Evolutionary conservation across 495 filamentous ascomycete genomes (phyloP), one percentile per base, ranked within the genome.

Genomic region (Delitschia confertaspora): DNA sequence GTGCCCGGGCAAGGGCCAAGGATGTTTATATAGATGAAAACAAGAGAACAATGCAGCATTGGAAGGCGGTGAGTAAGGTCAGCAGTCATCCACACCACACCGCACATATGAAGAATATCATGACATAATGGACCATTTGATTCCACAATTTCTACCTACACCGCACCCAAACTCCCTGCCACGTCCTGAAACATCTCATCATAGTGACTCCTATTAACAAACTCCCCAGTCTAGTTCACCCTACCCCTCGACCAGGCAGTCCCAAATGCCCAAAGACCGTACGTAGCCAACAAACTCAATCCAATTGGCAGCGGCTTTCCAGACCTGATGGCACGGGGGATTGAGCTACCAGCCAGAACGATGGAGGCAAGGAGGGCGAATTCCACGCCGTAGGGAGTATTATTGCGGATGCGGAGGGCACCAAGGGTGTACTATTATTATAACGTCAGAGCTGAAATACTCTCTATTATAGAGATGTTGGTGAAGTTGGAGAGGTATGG

Each of bases 261-360:
- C 27, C 79, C 79, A 54, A 79, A 84, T 9, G 68, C 73, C 47
- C 60, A 67, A 46, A 83, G 51, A 10, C 80, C 80, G 56, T 69
- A 74, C 19, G 68, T 33, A 4, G 79, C 78, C 43, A 83, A 49
- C 36, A 82, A 37, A 55, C 82, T 85, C 59, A 95, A 62, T 14
- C 76, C 74, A 36, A 78, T 63, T 9, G 88, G 88, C 46, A 95
- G 71, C 2, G 81, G 76, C 73, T 93, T 93, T 52, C 52, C 49
- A 35, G 78, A 73, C 64, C 76, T 79, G 41, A 96, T 75, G 6
- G 86, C 93, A 32, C 93, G 71, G 9, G 91, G 91, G 37, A 95
- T 73, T 4, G 82, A 82, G 25, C 78, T 77, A 1, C 85, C 88
- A 5, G 83, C 87, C 36, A 98, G 69, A 14, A 95, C 70, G 21